phyloP scores from a whole-genome alignment of 2,329 filamentous ascomycete species.

The Beauveria scarabaeidicola region DNA sequence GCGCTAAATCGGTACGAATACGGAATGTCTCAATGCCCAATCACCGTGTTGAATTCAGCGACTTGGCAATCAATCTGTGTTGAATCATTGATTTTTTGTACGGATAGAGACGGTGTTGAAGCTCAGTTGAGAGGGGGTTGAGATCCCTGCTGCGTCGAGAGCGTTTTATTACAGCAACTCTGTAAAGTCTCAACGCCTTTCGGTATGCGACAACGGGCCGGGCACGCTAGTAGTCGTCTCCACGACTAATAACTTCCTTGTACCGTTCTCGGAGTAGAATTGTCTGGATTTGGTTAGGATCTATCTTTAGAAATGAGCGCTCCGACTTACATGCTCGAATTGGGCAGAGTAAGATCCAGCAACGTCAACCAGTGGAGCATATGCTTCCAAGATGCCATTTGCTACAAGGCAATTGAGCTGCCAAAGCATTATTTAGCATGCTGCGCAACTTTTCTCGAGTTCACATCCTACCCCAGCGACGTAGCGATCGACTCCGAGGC shows the following conservation, averaged over 20 bases:
- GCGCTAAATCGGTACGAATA: too few species aligned
- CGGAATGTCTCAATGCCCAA: too few species aligned
- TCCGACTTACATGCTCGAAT: constrained; percentile 45
- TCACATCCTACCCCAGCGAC: constrained; percentile 41
- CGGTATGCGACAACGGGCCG: neutral
- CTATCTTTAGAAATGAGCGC: neutral
- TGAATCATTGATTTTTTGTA: too few species aligned
- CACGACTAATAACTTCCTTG: constrained; percentile 46
- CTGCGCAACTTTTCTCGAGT: fast-evolving
- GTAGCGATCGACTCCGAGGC: constrained; percentile 53
- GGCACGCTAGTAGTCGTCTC: constrained; percentile 39
- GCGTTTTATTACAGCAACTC: neutral
- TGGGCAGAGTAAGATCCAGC: constrained; percentile 56
- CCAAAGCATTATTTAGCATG: constrained; percentile 3
- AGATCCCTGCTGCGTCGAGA: neutral
- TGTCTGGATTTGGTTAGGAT: constrained; percentile 27
- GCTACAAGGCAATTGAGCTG: constrained; percentile 50
- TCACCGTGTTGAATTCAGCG: too few species aligned
- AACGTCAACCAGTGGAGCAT: constrained; percentile 48
- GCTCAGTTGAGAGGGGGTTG: neutral
- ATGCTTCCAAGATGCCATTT: constrained; percentile 48
- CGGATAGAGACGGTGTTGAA: constrained; percentile 1
- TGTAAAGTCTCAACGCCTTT: too few species aligned
- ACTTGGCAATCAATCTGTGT: too few species aligned
- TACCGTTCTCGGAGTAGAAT: constrained; percentile 33